phyloP scores from a whole-genome alignment of 2,329 filamentous ascomycete species.

The Verticillium dahliae region DNA sequence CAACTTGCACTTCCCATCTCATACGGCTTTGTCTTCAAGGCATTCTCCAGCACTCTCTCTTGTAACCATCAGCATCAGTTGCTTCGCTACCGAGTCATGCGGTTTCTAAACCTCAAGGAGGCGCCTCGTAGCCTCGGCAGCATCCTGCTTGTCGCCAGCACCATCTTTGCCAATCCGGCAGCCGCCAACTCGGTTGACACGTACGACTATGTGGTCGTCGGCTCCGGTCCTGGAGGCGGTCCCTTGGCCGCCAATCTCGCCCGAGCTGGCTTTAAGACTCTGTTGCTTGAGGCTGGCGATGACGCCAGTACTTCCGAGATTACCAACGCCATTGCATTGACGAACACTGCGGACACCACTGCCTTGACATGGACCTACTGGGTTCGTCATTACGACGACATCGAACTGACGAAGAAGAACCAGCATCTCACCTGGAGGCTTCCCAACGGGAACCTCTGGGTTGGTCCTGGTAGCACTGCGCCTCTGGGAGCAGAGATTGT shows the following conservation, averaged over 20 bases:
- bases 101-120: no score
- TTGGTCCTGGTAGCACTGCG: slow-evolving; percentile 17
- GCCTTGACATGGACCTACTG: slow-evolving; percentile 9
- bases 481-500: slow-evolving; percentile 29
- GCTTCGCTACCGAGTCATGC: no score
- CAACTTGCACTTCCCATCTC: no score
- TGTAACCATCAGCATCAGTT: no score
- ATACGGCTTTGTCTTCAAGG: no score
- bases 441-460: not conserved
- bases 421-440: slow-evolving; percentile 1
- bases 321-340: slow-evolving; percentile 5
- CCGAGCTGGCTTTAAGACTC: slow-evolving; percentile 45
- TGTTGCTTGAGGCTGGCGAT: slow-evolving; percentile 51
- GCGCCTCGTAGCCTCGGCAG: no score
- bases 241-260: slow-evolving; percentile 49
- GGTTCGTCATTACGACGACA: not conserved
- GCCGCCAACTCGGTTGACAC: no score
- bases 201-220: slow-evolving; percentile 54
- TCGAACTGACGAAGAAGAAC: slow-evolving; percentile 1
- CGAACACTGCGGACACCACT: slow-evolving; percentile 9
- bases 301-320: slow-evolving; percentile 33
- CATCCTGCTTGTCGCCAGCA: no score
- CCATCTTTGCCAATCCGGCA: no score
- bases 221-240: slow-evolving; percentile 48
- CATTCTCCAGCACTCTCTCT: no score